Percentiles rank a stretch among this genome's conserved stretches.
Conservation (phyloP, 176 grass and related monocot genomes). For the Bonia amplexicaulis region DNA sequence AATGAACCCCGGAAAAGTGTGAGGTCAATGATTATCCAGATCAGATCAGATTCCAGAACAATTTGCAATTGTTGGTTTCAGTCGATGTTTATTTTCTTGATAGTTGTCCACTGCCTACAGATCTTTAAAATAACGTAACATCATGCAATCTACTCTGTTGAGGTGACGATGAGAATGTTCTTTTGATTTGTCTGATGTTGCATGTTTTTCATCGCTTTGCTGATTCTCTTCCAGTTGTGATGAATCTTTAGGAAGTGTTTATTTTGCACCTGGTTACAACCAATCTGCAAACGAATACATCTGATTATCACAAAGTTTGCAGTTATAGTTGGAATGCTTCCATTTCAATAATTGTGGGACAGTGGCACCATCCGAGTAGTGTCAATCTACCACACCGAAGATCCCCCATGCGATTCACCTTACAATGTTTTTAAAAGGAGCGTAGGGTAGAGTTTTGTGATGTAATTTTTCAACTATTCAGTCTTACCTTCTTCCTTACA, state of each 20-base stretch:
- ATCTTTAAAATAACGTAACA: slow-evolving; percentile 15
- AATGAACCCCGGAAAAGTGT: background rate
- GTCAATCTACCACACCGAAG: too few relatives aligned
- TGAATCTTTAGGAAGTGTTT: background rate
- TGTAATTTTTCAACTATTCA: too few relatives aligned
- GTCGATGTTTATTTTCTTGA: background rate
- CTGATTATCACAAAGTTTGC: background rate
- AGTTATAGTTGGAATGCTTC: background rate
- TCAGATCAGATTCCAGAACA: background rate
- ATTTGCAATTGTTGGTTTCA: background rate
- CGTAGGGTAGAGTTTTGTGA: too few relatives aligned
- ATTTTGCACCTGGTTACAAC: background rate
- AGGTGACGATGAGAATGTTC: background rate
- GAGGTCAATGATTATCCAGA: background rate
- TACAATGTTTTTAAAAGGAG: too few relatives aligned
- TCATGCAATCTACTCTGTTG: background rate
- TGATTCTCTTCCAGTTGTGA: background rate
- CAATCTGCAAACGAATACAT: background rate
- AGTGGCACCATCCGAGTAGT: background rate
- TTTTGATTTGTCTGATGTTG: background rate
- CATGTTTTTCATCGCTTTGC: background rate
- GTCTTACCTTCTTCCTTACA: too few relatives aligned
- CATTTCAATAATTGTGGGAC: background rate
- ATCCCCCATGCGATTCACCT: too few relatives aligned
- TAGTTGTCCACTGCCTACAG: background rate